Evolutionary conservation across 257 asterid species (phyloP).

Genomic region (Ocimum tenuiflorum): DNA sequence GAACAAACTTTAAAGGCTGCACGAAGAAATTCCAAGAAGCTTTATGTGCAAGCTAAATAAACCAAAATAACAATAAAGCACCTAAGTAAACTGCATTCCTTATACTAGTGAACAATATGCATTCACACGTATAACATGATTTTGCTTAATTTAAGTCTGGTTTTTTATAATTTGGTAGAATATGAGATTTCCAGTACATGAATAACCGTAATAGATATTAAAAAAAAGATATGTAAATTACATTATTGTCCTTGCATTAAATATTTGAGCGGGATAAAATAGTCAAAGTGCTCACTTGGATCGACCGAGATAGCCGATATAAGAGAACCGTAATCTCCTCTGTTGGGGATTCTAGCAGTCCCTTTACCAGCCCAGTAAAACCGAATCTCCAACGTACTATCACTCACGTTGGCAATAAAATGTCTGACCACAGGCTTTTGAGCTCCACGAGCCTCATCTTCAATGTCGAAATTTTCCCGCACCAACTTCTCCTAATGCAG

Average conservation of each 20-base stretch:
- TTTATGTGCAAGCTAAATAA: no score
- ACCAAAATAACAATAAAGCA: no score
- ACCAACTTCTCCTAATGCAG: constrained; percentile 51
- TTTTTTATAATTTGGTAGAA: no score
- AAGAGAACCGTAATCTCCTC: constrained; percentile 79
- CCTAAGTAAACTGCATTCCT: no score
- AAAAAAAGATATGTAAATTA: no score
- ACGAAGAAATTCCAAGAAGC: neutral
- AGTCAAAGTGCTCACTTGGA: constrained; percentile 51
- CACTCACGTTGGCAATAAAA: constrained; percentile 49
- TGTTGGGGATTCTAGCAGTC: constrained; percentile 60
- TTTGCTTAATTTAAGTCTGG: no score
- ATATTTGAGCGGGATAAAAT: no score
- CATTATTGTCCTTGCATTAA: no score
- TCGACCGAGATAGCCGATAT: constrained; percentile 76
- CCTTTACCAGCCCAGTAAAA: constrained; percentile 85
- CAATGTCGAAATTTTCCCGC: constrained; percentile 56
- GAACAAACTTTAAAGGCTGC: constrained; percentile 72
- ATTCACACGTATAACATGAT: no score
- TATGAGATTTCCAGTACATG: no score
- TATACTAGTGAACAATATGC: no score
- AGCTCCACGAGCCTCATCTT: constrained; percentile 62
- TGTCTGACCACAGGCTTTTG: constrained; percentile 40
- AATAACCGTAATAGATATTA: no score
- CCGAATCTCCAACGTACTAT: constrained; percentile 62